Conservation (phyloP, 805 yeast species). For the Helenozyma rhizophorensis region DNA sequence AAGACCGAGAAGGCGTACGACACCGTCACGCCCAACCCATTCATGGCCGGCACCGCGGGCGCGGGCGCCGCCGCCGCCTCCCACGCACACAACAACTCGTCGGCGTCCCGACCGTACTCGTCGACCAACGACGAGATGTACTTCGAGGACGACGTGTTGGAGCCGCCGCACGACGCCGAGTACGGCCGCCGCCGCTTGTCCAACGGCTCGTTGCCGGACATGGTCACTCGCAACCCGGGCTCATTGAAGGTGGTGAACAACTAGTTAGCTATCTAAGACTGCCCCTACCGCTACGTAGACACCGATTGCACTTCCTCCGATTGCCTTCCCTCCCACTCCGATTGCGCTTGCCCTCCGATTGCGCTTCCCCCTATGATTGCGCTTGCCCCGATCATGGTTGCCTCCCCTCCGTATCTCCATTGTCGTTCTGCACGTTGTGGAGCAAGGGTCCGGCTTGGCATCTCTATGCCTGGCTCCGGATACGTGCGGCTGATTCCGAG, state of each 20-base stretch:
- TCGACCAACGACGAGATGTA: constrained; percentile 12
- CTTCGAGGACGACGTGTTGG: constrained; percentile 3
- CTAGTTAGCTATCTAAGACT: too few relatives aligned
- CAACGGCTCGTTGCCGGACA: constrained; percentile 52
- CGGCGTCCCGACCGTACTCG: constrained; percentile 13
- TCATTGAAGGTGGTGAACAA: constrained; percentile 49
- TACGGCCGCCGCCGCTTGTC: constrained; percentile 48
- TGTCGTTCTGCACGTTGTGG: too few relatives aligned
- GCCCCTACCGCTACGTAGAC: too few relatives aligned
- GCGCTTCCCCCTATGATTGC: too few relatives aligned
- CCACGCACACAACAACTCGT: constrained; percentile 15
- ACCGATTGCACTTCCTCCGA: too few relatives aligned
- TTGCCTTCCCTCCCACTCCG: too few relatives aligned
- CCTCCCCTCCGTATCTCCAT: too few relatives aligned
- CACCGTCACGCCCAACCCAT: constrained; percentile 21
- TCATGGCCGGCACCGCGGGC: constrained; percentile 13
- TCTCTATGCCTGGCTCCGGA: too few relatives aligned
- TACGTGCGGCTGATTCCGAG: too few relatives aligned
- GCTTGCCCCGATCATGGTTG: too few relatives aligned
- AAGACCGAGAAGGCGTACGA: constrained; percentile 18
- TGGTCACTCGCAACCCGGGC: constrained; percentile 41
- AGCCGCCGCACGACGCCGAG: constrained; percentile 17
- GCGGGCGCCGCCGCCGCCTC: constrained; percentile 15
- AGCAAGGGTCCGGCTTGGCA: too few relatives aligned
- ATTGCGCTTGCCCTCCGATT: too few relatives aligned